A percentile compares a stretch with the other conserved stretches of the same genome.
Conservation (phyloP, 371 early-diverging fungal species). For the Synchytrium microbalum region DNA sequence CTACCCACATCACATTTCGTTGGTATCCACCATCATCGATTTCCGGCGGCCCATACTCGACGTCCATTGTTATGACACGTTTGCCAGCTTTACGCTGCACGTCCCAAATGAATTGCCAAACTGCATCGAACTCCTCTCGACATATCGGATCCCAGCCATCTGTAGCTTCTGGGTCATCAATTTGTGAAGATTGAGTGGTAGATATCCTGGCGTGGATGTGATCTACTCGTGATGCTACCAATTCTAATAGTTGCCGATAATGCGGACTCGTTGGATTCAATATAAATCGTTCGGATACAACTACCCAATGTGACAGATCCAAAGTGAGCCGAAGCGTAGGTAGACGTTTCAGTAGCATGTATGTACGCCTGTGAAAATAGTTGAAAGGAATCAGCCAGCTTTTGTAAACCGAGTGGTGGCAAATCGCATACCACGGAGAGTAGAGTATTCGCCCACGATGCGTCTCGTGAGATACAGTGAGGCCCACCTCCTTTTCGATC, state of each 20-base stretch:
- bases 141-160: neutral
- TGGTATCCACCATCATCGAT: neutral
- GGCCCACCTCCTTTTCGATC: neutral
- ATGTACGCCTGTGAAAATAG: no score
- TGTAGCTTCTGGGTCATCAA: neutral
- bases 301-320: conserved; percentile 18
- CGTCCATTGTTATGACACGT: neutral
- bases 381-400: no score
- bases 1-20: neutral
- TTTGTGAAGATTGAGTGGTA: neutral
- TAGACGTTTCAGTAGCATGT: conserved; percentile 5
- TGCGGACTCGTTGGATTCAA: neutral
- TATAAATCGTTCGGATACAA: conserved; percentile 13
- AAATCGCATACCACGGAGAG: conserved; percentile 16
- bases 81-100: neutral
- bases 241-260: neutral
- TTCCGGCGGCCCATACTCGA: neutral
- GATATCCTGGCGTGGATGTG: neutral
- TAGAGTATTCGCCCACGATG: conserved; percentile 20
- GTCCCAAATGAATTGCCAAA: neutral
- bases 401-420: no score
- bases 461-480: conserved; percentile 17
- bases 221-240: neutral
- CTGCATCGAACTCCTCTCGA: neutral
- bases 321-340: conserved; percentile 13